Evolutionary conservation across 148 eudicot species (phyloP), one percentile per base, ranked within the genome.

Genomic region (Hydrangea macrophylla): DNA sequence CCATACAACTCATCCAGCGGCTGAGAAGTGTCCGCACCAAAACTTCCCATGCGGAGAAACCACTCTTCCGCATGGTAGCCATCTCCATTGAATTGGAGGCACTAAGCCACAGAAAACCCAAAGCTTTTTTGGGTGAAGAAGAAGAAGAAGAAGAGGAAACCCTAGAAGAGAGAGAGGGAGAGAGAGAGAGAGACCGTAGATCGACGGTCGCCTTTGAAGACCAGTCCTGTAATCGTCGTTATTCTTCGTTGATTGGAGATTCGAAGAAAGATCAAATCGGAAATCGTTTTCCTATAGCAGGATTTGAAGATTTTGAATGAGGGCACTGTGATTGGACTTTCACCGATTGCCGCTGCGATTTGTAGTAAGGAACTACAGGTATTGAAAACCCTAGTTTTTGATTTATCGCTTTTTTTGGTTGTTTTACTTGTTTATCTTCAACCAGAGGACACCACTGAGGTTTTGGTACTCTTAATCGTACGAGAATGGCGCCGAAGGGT

Each of bases 311-410:
- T 15, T 9, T 18, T n/a, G 17, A 3, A n/a, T n/a, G n/a, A n/a
- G n/a, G n/a, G n/a, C n/a, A n/a, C n/a, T n/a, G n/a, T n/a, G n/a
- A n/a, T n/a, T n/a, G n/a, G n/a, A n/a, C n/a, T n/a, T n/a, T 65
- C 58, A 23, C 53, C 59, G 23, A 53, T 23, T n/a, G n/a, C 6
- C 20, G 58, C 42, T 35, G 32, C 58, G 70, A 35, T n/a, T 54
- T 67, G 9, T 11, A 7, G 18, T 54, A 30, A 7, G 6, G n/a
- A 27, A 33, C 60, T 54, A 31, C 70, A 67, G 70, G 70, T 67
- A 67, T 26, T 55, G 58, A 67, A 67, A 67, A 25, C 70, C 33
- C 60, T 65, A 51, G 57, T 23, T 39, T 54, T 67, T 32, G 57
- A 64, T 64, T 55, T 67, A 67, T 67, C 33, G 17, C 37, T 55